Evolutionary conservation across 2,329 filamentous ascomycete species (phyloP).

Genomic region (Colletotrichum spaethianum): DNA sequence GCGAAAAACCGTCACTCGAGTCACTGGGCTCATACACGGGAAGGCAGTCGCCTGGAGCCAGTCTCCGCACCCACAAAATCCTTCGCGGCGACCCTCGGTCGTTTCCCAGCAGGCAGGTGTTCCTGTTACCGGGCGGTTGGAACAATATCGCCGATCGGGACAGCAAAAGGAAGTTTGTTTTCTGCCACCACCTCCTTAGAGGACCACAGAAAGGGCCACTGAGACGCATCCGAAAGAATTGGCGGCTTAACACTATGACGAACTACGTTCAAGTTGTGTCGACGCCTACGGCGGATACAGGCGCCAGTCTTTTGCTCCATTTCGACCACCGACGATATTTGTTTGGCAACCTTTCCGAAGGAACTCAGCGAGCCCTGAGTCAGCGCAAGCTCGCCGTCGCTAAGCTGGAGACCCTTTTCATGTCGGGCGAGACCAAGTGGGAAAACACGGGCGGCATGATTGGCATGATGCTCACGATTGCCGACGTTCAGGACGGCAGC

Average conservation of each 20-base stretch:
- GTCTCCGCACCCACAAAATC: too few species aligned
- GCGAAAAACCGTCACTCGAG: too few species aligned
- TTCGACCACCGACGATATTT: conserved; percentile 88
- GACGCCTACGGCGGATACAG: conserved; percentile 91
- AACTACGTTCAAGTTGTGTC: conserved; percentile 82
- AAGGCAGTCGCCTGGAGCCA: not conserved
- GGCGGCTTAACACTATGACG: conserved; percentile 70
- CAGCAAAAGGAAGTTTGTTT: not conserved
- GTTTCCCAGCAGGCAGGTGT: conserved; percentile 6
- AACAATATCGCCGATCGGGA: not conserved
- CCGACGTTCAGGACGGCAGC: conserved; percentile 72
- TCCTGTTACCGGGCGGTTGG: not conserved
- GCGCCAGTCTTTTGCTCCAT: conserved; percentile 82
- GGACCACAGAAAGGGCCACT: not conserved
- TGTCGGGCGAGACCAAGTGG: conserved; percentile 86
- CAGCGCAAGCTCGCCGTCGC: conserved; percentile 76
- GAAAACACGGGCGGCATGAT: conserved; percentile 83
- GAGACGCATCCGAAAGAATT: not conserved
- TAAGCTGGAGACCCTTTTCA: conserved; percentile 83
- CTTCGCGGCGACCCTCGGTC: conserved; percentile 9
- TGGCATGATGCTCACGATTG: conserved; percentile 87
- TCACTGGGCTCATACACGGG: not conserved
- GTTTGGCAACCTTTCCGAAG: conserved; percentile 87
- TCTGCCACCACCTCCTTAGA: not conserved
- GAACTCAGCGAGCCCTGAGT: conserved; percentile 82